phyloP scores from a whole-genome alignment of 169 alveolate genomes.

The Neospora caninum region DNA sequence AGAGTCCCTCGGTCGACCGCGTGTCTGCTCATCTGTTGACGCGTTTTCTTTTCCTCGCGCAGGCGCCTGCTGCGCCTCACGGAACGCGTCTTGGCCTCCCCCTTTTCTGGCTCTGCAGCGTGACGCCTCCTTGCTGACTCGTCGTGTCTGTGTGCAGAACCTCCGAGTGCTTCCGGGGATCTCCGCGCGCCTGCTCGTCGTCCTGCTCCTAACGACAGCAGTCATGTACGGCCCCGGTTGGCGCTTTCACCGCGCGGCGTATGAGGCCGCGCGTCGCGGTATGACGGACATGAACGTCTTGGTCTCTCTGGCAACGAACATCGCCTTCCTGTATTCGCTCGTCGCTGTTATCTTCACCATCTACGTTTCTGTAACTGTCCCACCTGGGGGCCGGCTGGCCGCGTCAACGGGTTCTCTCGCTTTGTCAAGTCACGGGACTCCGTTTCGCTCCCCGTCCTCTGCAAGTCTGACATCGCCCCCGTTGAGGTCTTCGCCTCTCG shows the following conservation, averaged over 20 bases:
- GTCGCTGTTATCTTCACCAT: neutral
- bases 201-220: slow-evolving; percentile 10
- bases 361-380: neutral
- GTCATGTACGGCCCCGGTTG: neutral
- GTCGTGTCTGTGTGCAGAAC: neutral
- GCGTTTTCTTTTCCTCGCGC: too few species aligned
- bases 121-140: neutral
- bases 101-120: too few species aligned
- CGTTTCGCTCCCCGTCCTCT: neutral
- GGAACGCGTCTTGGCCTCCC: too few species aligned
- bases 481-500: neutral
- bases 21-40: too few species aligned
- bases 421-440: too few species aligned
- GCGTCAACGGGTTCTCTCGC: neutral
- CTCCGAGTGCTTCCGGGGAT: neutral
- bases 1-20: too few species aligned
- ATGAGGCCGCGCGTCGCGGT: neutral
- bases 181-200: neutral
- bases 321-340: neutral
- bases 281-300: slow-evolving; percentile 9
- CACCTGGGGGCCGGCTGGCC: neutral
- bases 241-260: slow-evolving; percentile 20
- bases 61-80: too few species aligned
- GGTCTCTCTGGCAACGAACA: slow-evolving; percentile 32
- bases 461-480: neutral